Percentiles rank a stretch among this genome's conserved stretches.
These are phyloP conservation scores for Amaranthus cruentus DNA, from an alignment of 148 eudicot genomes.

Conservation along the genomic window DNA sequence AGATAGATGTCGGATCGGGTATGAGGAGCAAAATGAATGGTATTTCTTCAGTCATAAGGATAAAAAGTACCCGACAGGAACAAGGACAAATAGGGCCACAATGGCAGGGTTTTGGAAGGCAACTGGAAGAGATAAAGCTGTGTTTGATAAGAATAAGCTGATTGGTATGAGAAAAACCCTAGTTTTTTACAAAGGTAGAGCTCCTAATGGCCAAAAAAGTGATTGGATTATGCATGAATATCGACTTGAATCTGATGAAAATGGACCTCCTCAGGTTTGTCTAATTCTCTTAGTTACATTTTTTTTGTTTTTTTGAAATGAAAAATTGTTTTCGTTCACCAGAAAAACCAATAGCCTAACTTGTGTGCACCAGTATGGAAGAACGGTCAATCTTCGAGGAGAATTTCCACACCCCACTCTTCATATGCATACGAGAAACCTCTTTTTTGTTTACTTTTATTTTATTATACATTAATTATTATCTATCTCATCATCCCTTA, in stretches of 20 bases:
- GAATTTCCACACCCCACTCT: too few species aligned
- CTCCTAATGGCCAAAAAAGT: slow-evolving; percentile 80
- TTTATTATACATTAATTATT: too few species aligned
- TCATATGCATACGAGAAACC: too few species aligned
- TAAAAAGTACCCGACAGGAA: slow-evolving; percentile 76
- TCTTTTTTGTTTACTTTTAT: too few species aligned
- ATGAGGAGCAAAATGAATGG: slow-evolving; percentile 77
- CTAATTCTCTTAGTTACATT: too few species aligned
- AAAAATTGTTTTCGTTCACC: too few species aligned
- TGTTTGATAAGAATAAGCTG: slow-evolving; percentile 54
- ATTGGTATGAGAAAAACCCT: slow-evolving; percentile 91
- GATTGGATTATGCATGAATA: slow-evolving; percentile 98
- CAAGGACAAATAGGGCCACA: slow-evolving; percentile 81
- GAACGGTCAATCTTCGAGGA: too few species aligned
- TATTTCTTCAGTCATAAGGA: slow-evolving; percentile 84
- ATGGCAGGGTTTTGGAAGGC: slow-evolving; percentile 95
- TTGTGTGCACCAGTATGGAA: too few species aligned
- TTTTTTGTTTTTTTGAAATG: too few species aligned
- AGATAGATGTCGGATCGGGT: slow-evolving; percentile 73
- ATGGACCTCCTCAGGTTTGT: slow-evolving; percentile 72
- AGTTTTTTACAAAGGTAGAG: slow-evolving; percentile 79
- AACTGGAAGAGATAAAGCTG: slow-evolving; percentile 78
- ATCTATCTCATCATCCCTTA: too few species aligned
- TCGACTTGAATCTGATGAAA: slow-evolving; percentile 81
- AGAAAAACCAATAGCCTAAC: too few species aligned